Evolutionary conservation across 768 basidiomycete genomes (phyloP).

Genomic region (Cytidiella melzeri): DNA sequence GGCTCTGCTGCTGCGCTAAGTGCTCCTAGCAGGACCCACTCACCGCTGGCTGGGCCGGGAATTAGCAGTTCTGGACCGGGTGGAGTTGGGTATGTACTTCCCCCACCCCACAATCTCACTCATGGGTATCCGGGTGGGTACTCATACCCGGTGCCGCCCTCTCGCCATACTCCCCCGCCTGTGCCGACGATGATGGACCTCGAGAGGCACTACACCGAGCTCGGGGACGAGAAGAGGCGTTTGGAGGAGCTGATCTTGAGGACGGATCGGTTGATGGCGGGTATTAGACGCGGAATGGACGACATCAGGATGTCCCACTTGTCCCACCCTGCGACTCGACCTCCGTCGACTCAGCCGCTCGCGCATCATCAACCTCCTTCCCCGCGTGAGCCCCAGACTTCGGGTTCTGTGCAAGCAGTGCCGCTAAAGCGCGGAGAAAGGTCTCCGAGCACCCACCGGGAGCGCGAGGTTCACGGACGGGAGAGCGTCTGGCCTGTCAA

Average conservation of each 20-base stretch:
- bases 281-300: constrained; percentile 68
- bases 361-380: constrained; percentile 6
- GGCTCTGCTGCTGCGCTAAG: constrained; percentile 30
- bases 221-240: constrained; percentile 55
- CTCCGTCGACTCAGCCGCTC: constrained; percentile 1
- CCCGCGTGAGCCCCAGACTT: constrained; percentile 6
- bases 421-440: constrained; percentile 22
- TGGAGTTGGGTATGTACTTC: constrained; percentile 20
- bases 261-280: constrained; percentile 68
- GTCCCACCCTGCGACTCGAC: constrained; percentile 2
- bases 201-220: constrained; percentile 63
- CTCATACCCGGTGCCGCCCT: constrained; percentile 7
- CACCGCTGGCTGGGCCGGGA: constrained; percentile 50
- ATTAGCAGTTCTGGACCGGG: constrained; percentile 21
- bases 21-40: constrained; percentile 66
- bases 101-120: constrained; percentile 43
- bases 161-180: constrained; percentile 11
- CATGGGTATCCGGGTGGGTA: constrained; percentile 4
- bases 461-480: constrained; percentile 8
- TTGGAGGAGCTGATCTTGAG: constrained; percentile 71
- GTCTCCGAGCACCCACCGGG: constrained; percentile 14
- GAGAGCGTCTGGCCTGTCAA: constrained; percentile 29
- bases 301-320: constrained; percentile 49
- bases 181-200: constrained; percentile 54
- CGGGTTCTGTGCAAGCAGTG: constrained; percentile 14